A percentile compares a stretch with the other conserved stretches of the same genome.
These are phyloP conservation scores for Fusarium poae DNA, from an alignment of 2,329 filamentous ascomycete species.

Conservation along the genomic window DNA sequence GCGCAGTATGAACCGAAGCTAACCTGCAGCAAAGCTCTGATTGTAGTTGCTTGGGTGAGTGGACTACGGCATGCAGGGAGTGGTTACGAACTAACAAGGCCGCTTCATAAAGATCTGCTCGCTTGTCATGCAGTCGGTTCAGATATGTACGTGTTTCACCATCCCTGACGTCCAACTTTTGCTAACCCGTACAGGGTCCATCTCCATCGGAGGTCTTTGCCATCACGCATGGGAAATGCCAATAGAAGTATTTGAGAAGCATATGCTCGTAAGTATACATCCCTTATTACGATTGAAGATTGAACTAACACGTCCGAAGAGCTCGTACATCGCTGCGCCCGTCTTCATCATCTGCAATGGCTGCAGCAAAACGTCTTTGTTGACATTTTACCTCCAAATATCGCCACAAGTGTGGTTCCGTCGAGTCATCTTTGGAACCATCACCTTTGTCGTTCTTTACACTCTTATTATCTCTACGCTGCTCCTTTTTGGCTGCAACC, in stretches of 20 bases:
- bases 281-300: rapidly evolving
- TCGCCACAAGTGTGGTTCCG: conserved; percentile 52
- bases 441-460: conserved; percentile 49
- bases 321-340: conserved; percentile 47
- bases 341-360: conserved; percentile 53
- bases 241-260: conserved; percentile 39
- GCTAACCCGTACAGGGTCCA: conserved; percentile 38
- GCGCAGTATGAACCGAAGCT: neutral
- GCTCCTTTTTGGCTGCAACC: conserved; percentile 40
- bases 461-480: conserved; percentile 42
- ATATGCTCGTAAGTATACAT: conserved; percentile 29
- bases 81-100: rapidly evolving
- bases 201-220: conserved; percentile 45
- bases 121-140: conserved; percentile 44
- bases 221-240: conserved; percentile 50
- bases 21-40: conserved; percentile 9
- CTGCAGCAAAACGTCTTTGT: conserved; percentile 54
- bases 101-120: conserved; percentile 27
- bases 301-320: conserved; percentile 11
- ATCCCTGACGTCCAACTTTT: rapidly evolving
- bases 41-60: conserved; percentile 33
- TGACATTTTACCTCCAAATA: conserved; percentile 54
- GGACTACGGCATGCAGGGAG: rapidly evolving
- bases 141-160: conserved; percentile 30
- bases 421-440: conserved; percentile 43